A percentile compares a stretch with the other conserved stretches of the same genome.
phyloP scores from a whole-genome alignment of 2,329 filamentous ascomycete species.

The Gyromitra esculenta region DNA sequence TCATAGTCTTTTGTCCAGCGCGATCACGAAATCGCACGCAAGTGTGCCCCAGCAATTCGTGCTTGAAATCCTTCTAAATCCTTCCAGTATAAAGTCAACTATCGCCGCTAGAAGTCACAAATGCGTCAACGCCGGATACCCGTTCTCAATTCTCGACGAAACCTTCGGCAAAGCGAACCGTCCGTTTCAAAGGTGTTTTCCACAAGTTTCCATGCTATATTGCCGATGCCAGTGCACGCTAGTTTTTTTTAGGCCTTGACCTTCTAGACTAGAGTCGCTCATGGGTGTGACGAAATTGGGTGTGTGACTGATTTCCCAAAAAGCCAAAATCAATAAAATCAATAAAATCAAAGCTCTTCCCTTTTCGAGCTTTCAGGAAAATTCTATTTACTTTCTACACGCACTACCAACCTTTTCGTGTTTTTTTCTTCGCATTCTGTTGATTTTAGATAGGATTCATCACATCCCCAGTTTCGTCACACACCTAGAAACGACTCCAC shows the following conservation, averaged over 20 bases:
- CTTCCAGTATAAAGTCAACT: conserved; percentile 12
- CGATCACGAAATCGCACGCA: conserved; percentile 23
- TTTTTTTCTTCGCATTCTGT: too few relatives aligned
- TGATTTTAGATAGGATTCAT: too few relatives aligned
- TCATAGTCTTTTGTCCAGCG: not conserved
- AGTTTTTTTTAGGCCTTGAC: not conserved
- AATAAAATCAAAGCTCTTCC: too few relatives aligned
- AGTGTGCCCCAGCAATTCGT: conserved; percentile 12
- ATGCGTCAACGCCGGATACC: conserved; percentile 13
- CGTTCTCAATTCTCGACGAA: not conserved
- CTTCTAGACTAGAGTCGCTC: not conserved
- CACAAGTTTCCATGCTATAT: not conserved
- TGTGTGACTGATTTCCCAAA: too few relatives aligned
- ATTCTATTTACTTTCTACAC: too few relatives aligned
- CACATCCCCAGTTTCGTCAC: too few relatives aligned
- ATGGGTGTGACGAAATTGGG: too few relatives aligned
- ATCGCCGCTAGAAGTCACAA: conserved; percentile 9
- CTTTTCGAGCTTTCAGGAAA: too few relatives aligned
- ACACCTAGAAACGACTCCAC: not conserved
- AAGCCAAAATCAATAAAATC: too few relatives aligned
- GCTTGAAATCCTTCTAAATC: not conserved
- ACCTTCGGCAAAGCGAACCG: not conserved
- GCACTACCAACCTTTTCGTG: too few relatives aligned
- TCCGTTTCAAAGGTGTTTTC: not conserved
- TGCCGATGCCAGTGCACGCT: not conserved